Conservation (phyloP, 2,329 filamentous ascomycete genomes). For the Venturia asperata region DNA sequence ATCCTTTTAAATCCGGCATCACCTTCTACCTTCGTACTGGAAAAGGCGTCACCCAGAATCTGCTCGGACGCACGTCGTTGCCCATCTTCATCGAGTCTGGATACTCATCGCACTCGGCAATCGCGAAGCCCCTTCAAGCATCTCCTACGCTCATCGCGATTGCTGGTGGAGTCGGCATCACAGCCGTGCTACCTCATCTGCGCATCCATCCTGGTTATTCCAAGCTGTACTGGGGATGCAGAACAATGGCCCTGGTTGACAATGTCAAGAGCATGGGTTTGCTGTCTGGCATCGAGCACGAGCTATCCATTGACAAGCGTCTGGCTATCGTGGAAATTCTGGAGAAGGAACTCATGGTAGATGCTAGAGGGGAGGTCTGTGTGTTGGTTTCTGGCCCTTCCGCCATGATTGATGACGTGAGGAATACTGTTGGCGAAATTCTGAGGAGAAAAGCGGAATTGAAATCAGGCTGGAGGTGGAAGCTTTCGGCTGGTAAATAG, state of each 20-base stretch:
- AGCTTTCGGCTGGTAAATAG: no score
- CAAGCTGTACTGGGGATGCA: slow-evolving; percentile 1
- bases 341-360: slow-evolving; percentile 33
- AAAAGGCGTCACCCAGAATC: slow-evolving; percentile 34
- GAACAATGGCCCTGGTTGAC: neutral
- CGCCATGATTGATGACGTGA: slow-evolving; percentile 40
- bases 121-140: no score
- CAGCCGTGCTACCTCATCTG: slow-evolving; percentile 35
- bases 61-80: slow-evolving; percentile 25
- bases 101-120: slow-evolving; percentile 32
- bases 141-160: slow-evolving; percentile 28
- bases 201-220: slow-evolving; percentile 21
- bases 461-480: no score
- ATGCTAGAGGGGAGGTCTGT: slow-evolving; percentile 28
- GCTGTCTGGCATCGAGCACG: slow-evolving; percentile 20
- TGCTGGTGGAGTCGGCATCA: slow-evolving; percentile 44
- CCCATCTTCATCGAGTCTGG: slow-evolving; percentile 41
- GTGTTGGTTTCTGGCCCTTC: slow-evolving; percentile 42
- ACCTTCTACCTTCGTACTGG: slow-evolving; percentile 14
- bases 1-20: neutral
- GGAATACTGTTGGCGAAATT: slow-evolving; percentile 35
- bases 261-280: no score
- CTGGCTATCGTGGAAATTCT: slow-evolving; percentile 26
- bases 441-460: slow-evolving; percentile 24
- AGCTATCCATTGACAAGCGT: slow-evolving; percentile 17